phyloP scores from a whole-genome alignment of 306 rosid genomes.

The Ceratonia siliqua region DNA sequence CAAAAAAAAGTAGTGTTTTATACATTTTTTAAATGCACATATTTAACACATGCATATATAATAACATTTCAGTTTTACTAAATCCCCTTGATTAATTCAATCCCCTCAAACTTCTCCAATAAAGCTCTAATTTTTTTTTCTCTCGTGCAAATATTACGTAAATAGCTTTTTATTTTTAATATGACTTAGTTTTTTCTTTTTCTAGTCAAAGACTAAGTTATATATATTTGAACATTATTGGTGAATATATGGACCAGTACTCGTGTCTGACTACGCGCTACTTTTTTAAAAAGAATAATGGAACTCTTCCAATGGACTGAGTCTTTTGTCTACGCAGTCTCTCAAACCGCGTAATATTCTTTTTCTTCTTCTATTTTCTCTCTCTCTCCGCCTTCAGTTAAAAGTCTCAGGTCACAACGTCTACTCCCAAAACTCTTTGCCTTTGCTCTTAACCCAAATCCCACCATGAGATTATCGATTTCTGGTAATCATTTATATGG shows the following conservation, averaged over 20 bases:
- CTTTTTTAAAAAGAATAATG: background rate
- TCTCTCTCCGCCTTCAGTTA: slow-evolving; percentile 23
- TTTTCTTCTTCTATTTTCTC: background rate
- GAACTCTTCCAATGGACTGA: slow-evolving; percentile 37
- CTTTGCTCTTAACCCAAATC: background rate
- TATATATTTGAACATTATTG: background rate
- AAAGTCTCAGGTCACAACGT: background rate
- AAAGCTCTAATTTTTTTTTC: background rate
- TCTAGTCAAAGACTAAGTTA: slow-evolving; percentile 17
- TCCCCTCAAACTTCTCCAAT: too few relatives aligned
- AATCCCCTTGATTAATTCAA: too few relatives aligned
- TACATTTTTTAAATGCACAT: too few relatives aligned
- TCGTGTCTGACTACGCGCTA: slow-evolving; percentile 17
- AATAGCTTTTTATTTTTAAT: background rate
- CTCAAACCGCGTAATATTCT: background rate
- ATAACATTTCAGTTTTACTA: too few relatives aligned
- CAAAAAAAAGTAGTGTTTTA: too few relatives aligned
- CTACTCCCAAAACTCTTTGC: background rate
- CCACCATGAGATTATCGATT: slow-evolving; percentile 50
- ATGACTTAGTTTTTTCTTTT: background rate
- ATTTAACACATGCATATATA: too few relatives aligned
- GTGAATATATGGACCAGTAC: background rate
- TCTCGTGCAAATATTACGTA: background rate
- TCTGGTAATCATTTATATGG: slow-evolving; percentile 48
- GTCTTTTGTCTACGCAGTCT: slow-evolving; percentile 44